Percentiles rank a stretch among this genome's conserved stretches.
phyloP scores from a whole-genome alignment of 805 yeast species.

The Saccharomycopsis sp. region DNA sequence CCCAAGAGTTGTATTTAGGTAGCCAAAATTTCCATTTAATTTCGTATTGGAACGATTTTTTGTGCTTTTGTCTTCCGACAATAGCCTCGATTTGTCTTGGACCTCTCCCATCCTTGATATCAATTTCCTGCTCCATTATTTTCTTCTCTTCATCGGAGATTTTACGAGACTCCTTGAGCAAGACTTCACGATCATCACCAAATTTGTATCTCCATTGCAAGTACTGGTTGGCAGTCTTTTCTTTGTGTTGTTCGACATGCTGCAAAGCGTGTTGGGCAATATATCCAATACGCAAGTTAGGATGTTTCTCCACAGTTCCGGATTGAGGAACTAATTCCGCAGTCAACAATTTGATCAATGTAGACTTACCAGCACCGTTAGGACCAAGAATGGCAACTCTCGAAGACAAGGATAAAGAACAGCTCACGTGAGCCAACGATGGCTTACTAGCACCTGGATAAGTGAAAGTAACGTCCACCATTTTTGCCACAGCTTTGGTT shows the following conservation, averaged over 20 bases:
- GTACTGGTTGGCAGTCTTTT: slow-evolving; percentile 95
- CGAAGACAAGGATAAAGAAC: slow-evolving; percentile 91
- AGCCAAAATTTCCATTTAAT: slow-evolving; percentile 88
- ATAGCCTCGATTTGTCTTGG: slow-evolving; percentile 86
- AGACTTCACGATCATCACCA: slow-evolving; percentile 97
- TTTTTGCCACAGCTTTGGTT: slow-evolving; percentile 87
- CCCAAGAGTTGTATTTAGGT: slow-evolving; percentile 92
- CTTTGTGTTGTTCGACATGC: slow-evolving; percentile 95
- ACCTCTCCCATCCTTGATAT: slow-evolving; percentile 80
- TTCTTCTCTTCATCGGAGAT: slow-evolving; percentile 72
- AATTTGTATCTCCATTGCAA: slow-evolving; percentile 97
- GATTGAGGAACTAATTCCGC: slow-evolving; percentile 82
- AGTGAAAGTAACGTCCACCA: slow-evolving; percentile 76
- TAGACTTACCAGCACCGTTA: slow-evolving; percentile 98
- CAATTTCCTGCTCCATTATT: slow-evolving; percentile 71
- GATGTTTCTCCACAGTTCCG: slow-evolving; percentile 96
- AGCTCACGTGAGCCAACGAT: slow-evolving; percentile 69
- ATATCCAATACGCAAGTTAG: slow-evolving; percentile 95
- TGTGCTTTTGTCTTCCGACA: slow-evolving; percentile 94
- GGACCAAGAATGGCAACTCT: slow-evolving; percentile 97
- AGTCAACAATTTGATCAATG: slow-evolving; percentile 86
- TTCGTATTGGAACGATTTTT: slow-evolving; percentile 95
- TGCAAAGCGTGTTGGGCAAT: slow-evolving; percentile 98
- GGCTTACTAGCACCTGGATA: slow-evolving; percentile 90
- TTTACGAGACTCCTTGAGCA: slow-evolving; percentile 87